Evolutionary conservation across 2,329 filamentous ascomycete species (phyloP), one percentile per base, ranked within the genome.

Genomic region (Paraconiothyrium brasiliense): DNA sequence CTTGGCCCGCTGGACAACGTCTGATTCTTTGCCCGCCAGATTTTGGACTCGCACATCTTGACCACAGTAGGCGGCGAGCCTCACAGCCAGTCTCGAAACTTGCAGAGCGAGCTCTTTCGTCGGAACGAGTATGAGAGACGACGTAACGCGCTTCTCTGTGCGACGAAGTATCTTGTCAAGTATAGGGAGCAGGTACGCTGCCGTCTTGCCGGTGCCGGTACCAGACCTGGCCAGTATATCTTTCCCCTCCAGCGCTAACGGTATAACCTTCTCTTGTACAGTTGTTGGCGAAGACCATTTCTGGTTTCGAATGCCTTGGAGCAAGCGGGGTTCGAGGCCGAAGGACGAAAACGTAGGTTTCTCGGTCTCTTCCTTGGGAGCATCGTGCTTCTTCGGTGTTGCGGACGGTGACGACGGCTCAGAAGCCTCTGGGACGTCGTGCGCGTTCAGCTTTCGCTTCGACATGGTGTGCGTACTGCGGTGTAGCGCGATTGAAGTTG

Each of bases 121-220:
- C 2, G 95, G 95, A 1, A 98, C 94, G 14, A 99, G 89, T 61
- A 99, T 91, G 22, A 99, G 86, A n/a, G 89, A 90, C 3, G 91
- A 87, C 4, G 89, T 94, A 10, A 84, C 74, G 58, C 86, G 83
- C 57, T 82, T 81, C 83, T 89, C 88, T 80, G 97, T 97, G 67
- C 88, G 87, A 75, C 90, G 92, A 59, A 99, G 82, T 64, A 97
- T 92, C 39, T 87, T 87, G 69, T 97, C 91, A 16, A 99, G 81
- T n/a, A 97, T 86, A 1, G 95, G 95, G 46, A 99, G 85, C 7
- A 97, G 83, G 76, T 98, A 98, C 54, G 95, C 94, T n/a, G 93
- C 93, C 11, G 95, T 99, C 84, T 99, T 99, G 69, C 95, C 95
- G 4, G 94, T 97, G 13, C 95, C 95, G 5, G 95, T 98, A 79